phyloP scores from a whole-genome alignment of 108 stramenopile genomes.

The Skeletonema tropicum region DNA sequence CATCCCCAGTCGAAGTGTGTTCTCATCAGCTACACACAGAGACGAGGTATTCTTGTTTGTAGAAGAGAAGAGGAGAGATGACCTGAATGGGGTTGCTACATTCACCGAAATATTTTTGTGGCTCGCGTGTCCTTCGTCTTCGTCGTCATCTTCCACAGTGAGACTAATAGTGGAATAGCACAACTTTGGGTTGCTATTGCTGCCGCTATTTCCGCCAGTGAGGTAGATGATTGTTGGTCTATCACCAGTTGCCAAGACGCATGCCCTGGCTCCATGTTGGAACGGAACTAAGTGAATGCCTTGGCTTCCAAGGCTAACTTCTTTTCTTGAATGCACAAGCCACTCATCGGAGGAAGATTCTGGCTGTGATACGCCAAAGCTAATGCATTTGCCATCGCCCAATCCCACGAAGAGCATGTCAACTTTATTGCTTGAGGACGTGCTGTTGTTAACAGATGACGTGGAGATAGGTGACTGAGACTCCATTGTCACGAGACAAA shows the following conservation, averaged over 20 bases:
- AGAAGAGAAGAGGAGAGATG: conserved; percentile 64
- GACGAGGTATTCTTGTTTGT: conserved; percentile 73
- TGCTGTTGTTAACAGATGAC: conserved; percentile 27
- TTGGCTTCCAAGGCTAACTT: conserved; percentile 93
- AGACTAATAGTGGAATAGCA: conserved; percentile 95
- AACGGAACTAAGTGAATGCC: conserved; percentile 89
- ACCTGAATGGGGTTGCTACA: conserved; percentile 78
- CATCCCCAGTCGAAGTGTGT: conserved; percentile 87
- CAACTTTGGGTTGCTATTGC: conserved; percentile 76
- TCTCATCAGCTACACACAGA: conserved; percentile 92
- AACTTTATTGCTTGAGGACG: conserved; percentile 34
- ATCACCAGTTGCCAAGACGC: conserved; percentile 95
- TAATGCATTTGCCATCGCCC: conserved; percentile 93
- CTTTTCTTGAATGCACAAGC: conserved; percentile 78
- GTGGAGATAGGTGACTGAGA: conserved; percentile 37
- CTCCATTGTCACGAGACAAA: conserved; percentile 78
- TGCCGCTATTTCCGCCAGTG: conserved; percentile 66
- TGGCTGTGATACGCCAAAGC: conserved; percentile 67
- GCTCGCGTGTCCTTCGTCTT: conserved; percentile 57
- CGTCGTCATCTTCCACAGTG: conserved; percentile 60
- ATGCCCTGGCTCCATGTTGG: conserved; percentile 52
- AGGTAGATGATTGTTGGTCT: conserved; percentile 96
- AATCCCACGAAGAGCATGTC: conserved; percentile 95
- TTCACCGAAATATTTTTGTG: conserved; percentile 74
- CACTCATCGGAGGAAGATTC: conserved; percentile 32